Evolutionary conservation across 768 basidiomycete species (phyloP), one percentile per base, ranked within the genome.

Genomic region (Suillus americanus): DNA sequence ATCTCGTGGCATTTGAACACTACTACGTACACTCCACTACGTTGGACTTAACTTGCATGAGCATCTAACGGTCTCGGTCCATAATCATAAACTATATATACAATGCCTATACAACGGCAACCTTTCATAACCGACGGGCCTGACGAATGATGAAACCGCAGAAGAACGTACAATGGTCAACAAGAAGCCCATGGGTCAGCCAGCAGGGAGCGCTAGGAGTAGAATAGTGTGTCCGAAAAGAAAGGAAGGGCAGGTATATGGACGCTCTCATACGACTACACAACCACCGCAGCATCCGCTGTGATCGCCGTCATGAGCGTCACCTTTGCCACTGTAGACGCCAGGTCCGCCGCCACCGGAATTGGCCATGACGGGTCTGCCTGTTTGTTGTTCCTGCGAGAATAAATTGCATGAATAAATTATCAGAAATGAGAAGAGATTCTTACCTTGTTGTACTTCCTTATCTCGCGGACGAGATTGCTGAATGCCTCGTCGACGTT

Each of bases 401-500:
- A 43, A 67, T 51, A 56, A 13, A 61, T 10, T 8, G 23, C 48
- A 28, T 53, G 30, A 20, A 35, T 63, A 33, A 43, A 18, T 41
- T 43, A 48, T 60, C 56, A 61, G 46, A 12, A 25, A 54, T 25
- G 4, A 63, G 38, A 51, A 38, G 54, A 18, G 0, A 69, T 62
- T 66, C 81, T 57, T 59, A 93, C 95, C 84, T 93, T 94, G 83
- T 96, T 97, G 75, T 94, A 95, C 75, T 90, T 90, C 73, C 95
- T 85, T 71, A 97, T 97, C 77, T 95, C 93, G 38, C 95, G 88
- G 37, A 99, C 95, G 69, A 99, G 90, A 67, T 91, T 90, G 71
- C 85, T 88, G 80, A 99, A 98, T 14, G 94, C 94, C 79, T 97
- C 94, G 69, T 98, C 96, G 62, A 99, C 95, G 71, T 97, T 97